These are phyloP conservation scores for Sugiyamaella smithiae DNA, from an alignment of 805 yeast species.

Conservation along the genomic window DNA sequence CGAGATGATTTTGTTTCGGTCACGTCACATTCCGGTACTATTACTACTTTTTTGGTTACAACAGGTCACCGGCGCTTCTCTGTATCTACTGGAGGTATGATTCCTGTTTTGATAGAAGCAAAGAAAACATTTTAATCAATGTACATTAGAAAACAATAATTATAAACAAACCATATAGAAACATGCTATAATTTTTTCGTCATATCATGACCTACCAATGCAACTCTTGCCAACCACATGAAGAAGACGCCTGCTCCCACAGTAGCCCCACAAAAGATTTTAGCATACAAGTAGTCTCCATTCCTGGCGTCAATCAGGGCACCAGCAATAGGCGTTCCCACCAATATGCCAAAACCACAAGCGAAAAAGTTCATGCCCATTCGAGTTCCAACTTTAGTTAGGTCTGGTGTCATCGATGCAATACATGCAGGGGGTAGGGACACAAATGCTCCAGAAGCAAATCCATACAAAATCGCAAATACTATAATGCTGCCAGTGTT, in stretches of 20 bases:
- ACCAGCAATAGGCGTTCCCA: conserved; percentile 34
- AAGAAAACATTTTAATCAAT: not conserved
- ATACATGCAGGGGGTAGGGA: conserved; percentile 33
- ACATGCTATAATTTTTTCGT: not conserved
- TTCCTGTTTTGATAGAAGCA: conserved; percentile 50
- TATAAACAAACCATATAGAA: not conserved
- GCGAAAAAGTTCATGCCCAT: conserved; percentile 65
- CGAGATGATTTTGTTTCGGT: conserved; percentile 32
- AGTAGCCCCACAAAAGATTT: conserved; percentile 20
- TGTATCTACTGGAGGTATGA: conserved; percentile 52
- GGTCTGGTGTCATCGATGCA: conserved; percentile 36
- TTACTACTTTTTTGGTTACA: conserved; percentile 44
- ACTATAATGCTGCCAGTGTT: conserved; percentile 29
- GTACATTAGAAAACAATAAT: not conserved
- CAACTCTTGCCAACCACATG: conserved; percentile 6
- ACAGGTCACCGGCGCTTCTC: conserved; percentile 47
- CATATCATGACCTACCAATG: not conserved
- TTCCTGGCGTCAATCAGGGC: conserved; percentile 22
- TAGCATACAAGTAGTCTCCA: conserved; percentile 23
- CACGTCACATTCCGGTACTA: conserved; percentile 50
- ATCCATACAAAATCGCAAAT: conserved; percentile 34
- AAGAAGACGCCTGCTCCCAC: conserved; percentile 6
- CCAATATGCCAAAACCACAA: conserved; percentile 48
- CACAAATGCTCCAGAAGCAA: conserved; percentile 34
- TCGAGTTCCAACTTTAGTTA: conserved; percentile 39